Conservation (phyloP, 345 rosid species). For the Raphanus sativus region DNA sequence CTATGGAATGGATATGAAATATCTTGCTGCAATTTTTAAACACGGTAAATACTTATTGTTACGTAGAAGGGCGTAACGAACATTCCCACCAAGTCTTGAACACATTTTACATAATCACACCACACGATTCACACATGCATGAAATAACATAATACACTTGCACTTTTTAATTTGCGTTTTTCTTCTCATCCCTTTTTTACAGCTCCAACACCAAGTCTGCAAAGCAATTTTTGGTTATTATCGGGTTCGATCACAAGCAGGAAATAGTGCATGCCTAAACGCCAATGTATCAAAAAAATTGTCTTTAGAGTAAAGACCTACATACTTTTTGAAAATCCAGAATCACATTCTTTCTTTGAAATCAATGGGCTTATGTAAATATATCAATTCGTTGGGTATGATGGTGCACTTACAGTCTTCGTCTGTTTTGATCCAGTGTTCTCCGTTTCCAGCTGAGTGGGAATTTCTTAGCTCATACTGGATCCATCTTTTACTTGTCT, state of each 20-base stretch:
- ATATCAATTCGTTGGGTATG: conserved; percentile 3
- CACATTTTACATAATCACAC: conserved; percentile 34
- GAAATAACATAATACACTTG: conserved; percentile 25
- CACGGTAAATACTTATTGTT: conserved; percentile 36
- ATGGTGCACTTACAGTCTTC: conserved; percentile 74
- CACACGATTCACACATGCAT: conserved; percentile 42
- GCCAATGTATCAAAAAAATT: neutral
- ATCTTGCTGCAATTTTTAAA: conserved; percentile 8
- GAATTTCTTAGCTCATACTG: conserved; percentile 38
- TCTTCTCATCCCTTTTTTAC: conserved; percentile 44
- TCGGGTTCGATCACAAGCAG: conserved; percentile 13
- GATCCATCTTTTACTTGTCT: conserved; percentile 44
- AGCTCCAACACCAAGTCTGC: conserved; percentile 95
- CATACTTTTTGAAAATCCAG: neutral
- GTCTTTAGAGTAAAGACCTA: neutral
- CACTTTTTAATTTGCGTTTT: conserved; percentile 32
- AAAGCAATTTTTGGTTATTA: conserved; percentile 20
- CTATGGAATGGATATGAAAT: conserved; percentile 7
- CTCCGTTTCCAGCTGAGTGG: conserved; percentile 46
- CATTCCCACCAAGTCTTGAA: conserved; percentile 29
- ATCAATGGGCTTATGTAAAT: neutral
- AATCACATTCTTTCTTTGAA: conserved; percentile 3
- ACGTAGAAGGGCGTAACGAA: conserved; percentile 33
- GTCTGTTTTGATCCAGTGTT: conserved; percentile 93
- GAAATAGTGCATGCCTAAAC: conserved; percentile 16